phyloP scores from a whole-genome alignment of 306 rosid species.

The Cicer judaicum region DNA sequence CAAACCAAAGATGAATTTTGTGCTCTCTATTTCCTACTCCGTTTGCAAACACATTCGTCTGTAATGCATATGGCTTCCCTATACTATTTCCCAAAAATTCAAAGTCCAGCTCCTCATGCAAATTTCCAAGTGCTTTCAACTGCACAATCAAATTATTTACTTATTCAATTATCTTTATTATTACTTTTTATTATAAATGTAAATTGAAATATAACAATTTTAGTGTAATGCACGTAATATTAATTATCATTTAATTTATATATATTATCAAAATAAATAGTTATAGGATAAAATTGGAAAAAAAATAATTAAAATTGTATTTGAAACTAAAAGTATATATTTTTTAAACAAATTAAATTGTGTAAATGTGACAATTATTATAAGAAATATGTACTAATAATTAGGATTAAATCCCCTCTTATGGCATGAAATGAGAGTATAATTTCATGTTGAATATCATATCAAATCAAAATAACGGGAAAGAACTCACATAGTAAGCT shows the following conservation, averaged over 20 bases:
- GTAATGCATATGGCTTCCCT: constrained; percentile 55
- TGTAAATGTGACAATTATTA: no score
- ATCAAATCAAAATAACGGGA: background rate
- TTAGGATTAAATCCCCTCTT: background rate
- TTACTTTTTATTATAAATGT: no score
- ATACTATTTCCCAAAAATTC: constrained; percentile 66
- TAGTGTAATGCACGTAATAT: no score
- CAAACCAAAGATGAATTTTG: constrained; percentile 64
- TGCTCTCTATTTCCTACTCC: constrained; percentile 63
- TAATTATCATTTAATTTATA: no score
- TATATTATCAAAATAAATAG: no score
- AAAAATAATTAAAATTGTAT: no score
- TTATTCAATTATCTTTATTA: no score
- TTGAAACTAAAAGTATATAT: no score
- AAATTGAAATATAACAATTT: no score
- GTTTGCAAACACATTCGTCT: constrained; percentile 60
- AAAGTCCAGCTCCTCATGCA: constrained; percentile 64
- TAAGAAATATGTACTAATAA: no score
- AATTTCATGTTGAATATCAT: no score
- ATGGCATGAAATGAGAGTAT: background rate
- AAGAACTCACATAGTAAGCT: constrained; percentile 52
- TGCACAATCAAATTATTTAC: constrained; percentile 1
- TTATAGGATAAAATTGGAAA: no score
- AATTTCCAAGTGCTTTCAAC: constrained; percentile 50
- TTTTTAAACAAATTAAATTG: background rate